Percentiles rank a stretch among this genome's conserved stretches.
phyloP scores from a whole-genome alignment of 2,329 filamentous ascomycete genomes.

The Cadophora luteo-olivacea region DNA sequence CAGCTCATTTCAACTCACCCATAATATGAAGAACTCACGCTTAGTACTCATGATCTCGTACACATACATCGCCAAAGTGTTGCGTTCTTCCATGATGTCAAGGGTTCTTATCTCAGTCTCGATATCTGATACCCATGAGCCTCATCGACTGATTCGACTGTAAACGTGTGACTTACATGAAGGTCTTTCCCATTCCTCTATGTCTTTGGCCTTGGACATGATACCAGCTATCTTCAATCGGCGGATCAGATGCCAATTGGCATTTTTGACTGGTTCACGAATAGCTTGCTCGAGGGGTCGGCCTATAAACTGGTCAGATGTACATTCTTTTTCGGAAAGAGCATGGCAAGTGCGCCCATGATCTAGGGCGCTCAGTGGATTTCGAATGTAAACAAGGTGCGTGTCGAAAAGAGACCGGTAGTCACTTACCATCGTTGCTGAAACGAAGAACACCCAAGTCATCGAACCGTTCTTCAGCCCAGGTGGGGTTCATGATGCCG shows the following conservation, averaged over 20 bases:
- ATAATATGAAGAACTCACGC: neutral
- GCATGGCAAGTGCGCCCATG: neutral
- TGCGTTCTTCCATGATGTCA: neutral
- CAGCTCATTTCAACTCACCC: neutral
- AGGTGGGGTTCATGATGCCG: neutral
- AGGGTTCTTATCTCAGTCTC: neutral
- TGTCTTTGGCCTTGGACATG: neutral
- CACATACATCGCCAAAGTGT: neutral
- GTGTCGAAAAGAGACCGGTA: too few relatives aligned
- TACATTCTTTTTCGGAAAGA: neutral
- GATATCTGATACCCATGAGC: neutral
- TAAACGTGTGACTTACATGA: neutral
- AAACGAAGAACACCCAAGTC: neutral
- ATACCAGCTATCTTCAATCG: neutral
- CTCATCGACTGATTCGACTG: neutral
- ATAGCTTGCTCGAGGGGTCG: neutral
- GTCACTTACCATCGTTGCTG: neutral
- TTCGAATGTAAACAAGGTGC: too few relatives aligned
- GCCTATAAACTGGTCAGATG: neutral
- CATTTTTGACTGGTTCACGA: constrained; percentile 1
- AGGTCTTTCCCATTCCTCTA: neutral
- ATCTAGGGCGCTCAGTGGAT: neutral
- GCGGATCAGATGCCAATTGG: neutral
- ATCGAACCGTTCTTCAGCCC: constrained; percentile 4
- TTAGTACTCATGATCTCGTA: neutral